These are phyloP conservation scores for Pulveroboletus ravenelii DNA, from an alignment of 768 basidiomycete genomes.

Conservation along the genomic window DNA sequence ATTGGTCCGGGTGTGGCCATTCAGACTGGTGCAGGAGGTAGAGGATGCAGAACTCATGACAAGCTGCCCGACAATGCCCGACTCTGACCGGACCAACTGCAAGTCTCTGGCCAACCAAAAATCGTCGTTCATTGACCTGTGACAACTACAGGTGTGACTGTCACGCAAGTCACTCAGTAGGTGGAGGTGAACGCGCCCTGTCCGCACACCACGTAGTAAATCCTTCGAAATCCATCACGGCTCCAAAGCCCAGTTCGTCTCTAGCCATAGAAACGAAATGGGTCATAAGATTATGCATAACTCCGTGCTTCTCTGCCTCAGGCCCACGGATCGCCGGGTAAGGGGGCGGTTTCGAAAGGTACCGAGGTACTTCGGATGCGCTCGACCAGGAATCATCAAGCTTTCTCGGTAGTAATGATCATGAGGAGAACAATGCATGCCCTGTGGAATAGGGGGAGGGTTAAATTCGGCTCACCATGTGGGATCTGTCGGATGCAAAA, in stretches of 20 bases:
- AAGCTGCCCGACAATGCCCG: slow-evolving; percentile 1
- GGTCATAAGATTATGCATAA: slow-evolving; percentile 54
- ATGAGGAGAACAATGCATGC: background rate
- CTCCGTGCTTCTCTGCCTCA: slow-evolving; percentile 34
- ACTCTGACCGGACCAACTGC: background rate
- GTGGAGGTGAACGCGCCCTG: background rate
- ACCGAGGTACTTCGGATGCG: slow-evolving; percentile 22
- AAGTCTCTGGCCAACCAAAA: slow-evolving; percentile 7
- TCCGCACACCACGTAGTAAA: slow-evolving; percentile 23
- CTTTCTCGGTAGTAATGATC: background rate
- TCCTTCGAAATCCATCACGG: slow-evolving; percentile 33
- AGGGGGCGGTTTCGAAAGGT: slow-evolving; percentile 43
- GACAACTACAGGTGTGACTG: slow-evolving; percentile 16
- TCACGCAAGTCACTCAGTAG: slow-evolving; percentile 17
- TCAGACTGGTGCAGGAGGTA: slow-evolving; percentile 38
- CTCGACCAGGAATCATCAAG: slow-evolving; percentile 2
- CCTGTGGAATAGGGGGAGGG: slow-evolving; percentile 9
- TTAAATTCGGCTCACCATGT: slow-evolving; percentile 49
- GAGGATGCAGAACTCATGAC: slow-evolving; percentile 27
- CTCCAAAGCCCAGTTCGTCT: slow-evolving; percentile 35
- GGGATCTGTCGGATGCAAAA: slow-evolving; percentile 73
- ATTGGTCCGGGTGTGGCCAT: slow-evolving; percentile 52
- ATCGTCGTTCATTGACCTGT: slow-evolving; percentile 18
- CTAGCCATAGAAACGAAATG: slow-evolving; percentile 49
- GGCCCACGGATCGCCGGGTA: slow-evolving; percentile 49